Percentiles rank a stretch among this genome's conserved stretches.
Evolutionary conservation across 768 basidiomycete species (phyloP).

Genomic region (Lactarius psammicola): DNA sequence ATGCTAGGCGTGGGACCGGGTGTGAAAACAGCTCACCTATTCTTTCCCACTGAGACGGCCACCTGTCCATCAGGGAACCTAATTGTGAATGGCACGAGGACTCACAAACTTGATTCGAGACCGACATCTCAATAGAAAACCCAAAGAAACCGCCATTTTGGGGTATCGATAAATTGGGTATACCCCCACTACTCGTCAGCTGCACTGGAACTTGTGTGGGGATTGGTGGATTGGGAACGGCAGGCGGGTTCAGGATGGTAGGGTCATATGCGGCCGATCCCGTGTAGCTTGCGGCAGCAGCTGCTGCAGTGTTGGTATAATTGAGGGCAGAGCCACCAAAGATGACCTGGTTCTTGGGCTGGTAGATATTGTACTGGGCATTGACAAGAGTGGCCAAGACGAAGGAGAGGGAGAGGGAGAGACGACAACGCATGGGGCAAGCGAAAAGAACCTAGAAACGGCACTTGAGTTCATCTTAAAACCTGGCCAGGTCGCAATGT

Average conservation of each 20-base stretch:
- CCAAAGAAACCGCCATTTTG: constrained; percentile 61
- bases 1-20: neutral
- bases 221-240: constrained; percentile 47
- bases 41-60: constrained; percentile 47
- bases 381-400: neutral
- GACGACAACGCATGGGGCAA: neutral
- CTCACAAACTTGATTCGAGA: constrained; percentile 64
- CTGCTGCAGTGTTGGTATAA: constrained; percentile 32
- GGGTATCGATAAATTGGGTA: constrained; percentile 41
- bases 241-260: constrained; percentile 49
- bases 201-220: constrained; percentile 46
- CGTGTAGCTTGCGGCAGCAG: constrained; percentile 44
- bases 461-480: neutral
- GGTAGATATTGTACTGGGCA: constrained; percentile 20
- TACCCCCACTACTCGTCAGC: constrained; percentile 34
- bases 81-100: constrained; percentile 21
- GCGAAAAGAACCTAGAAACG: neutral
- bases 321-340: constrained; percentile 21
- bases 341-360: constrained; percentile 27
- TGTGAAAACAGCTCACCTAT: constrained; percentile 28
- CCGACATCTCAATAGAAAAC: constrained; percentile 76
- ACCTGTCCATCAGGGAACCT: neutral
- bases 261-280: constrained; percentile 53
- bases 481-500: no score
- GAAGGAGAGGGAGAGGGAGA: neutral